These are phyloP conservation scores for Coelastrella sp. DNA, from an alignment of 139 green algal species.

Conservation along the genomic window DNA sequence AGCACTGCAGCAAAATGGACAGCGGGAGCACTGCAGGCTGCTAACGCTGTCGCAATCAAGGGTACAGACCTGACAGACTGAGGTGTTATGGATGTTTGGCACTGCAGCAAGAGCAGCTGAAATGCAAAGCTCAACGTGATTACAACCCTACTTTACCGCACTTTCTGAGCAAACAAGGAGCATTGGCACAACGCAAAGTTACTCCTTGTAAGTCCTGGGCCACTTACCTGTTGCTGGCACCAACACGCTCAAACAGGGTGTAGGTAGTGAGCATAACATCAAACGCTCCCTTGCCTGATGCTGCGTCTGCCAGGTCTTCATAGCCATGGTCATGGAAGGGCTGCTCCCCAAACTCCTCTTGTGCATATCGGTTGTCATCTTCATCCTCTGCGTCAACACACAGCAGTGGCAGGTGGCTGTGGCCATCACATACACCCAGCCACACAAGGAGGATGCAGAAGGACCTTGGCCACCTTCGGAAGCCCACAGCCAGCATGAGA, in stretches of 20 bases:
- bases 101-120: too few species aligned
- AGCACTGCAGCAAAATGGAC: conserved; percentile 7
- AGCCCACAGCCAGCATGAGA: too few species aligned
- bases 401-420: too few species aligned
- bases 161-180: too few species aligned
- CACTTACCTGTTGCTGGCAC: conserved; percentile 38
- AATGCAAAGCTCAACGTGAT: too few species aligned
- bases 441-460: background rate
- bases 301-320: conserved; percentile 44
- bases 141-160: too few species aligned
- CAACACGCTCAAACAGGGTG: conserved; percentile 91
- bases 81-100: too few species aligned
- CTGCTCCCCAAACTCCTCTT: conserved; percentile 45
- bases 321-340: conserved; percentile 36
- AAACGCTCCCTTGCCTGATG: conserved; percentile 71
- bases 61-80: too few species aligned
- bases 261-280: conserved; percentile 93
- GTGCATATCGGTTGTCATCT: conserved; percentile 38
- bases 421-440: too few species aligned
- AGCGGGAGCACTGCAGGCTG: background rate
- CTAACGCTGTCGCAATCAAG: too few species aligned
- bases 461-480: background rate
- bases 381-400: conserved; percentile 30
- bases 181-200: background rate
- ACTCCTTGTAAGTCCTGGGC: background rate